Base-by-base conservation (phyloP, 1,284 basidiomycete genomes). In the Pseudozyma sp. region DNA sequence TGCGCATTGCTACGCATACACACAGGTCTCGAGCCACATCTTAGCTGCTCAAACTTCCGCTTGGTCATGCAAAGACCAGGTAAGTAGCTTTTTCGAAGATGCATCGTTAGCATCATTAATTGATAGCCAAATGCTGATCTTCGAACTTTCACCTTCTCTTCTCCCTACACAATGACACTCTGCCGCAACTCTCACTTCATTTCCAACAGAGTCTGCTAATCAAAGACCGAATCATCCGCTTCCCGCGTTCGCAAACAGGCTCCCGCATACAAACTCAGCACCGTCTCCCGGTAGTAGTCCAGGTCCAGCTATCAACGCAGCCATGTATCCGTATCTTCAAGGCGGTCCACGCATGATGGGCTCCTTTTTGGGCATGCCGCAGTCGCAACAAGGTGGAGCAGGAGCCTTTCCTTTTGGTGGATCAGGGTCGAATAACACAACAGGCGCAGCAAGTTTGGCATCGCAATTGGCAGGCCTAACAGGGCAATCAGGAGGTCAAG, bases 321-420 rank as follows among this genome's bases (percentile, higher is more conserved):
- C 44, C 57, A 76, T 76, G 74, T 76, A 72, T 61, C 74, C 74
- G 49, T 76, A 76, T 53, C 64, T 76, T 11, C 74, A 76, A 59
- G 74, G 70, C 39, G 74, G 69, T n/a, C 74, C 74, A 25, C 69
- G 74, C 14, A 76, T 76, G 69, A 72, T 76, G 74, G 69, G 70
- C 25, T 72, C 70, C 21, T 76, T 69, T 48, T 63, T 67, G 34
- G 70, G 66, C 42, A 76, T 76, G 73, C 67, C 73, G n/a, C 73
- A 76, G 35, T 72, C 70, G 10, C 74, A 76, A 60, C 69, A 72
- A 58, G 71, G 68, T 59, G 60, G 60, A 36, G 65, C 64, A 16
- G 69, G 64, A 34, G 63, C 47, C 40, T 80, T 78, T 45, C 76
- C 76, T 47, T 80, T 80, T 45, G 76, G 76, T 6, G 65, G 68